Percentiles rank a stretch among this genome's conserved stretches.
phyloP scores from a whole-genome alignment of 768 basidiomycete species.

The Suillus cothurnatus region DNA sequence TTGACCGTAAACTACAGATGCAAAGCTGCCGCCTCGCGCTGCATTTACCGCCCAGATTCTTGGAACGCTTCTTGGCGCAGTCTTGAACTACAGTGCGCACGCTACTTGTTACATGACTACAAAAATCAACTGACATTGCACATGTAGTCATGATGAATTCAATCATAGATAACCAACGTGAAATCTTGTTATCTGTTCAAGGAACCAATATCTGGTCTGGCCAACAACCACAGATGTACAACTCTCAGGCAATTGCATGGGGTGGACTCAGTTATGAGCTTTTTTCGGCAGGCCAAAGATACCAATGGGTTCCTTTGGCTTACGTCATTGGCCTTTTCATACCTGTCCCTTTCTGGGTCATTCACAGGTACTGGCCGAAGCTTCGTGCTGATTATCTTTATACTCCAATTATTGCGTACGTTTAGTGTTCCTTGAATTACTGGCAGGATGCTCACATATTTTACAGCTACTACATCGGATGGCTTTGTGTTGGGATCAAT shows the following conservation, averaged over 20 bases:
- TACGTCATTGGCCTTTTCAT: slow-evolving; percentile 51
- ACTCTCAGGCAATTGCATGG: slow-evolving; percentile 65
- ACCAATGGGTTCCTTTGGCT: slow-evolving; percentile 52
- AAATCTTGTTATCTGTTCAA: slow-evolving; percentile 49
- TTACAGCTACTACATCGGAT: slow-evolving; percentile 39
- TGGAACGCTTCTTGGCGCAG: slow-evolving; percentile 56
- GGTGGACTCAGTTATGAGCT: slow-evolving; percentile 50
- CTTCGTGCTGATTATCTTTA: slow-evolving; percentile 48
- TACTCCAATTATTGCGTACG: slow-evolving; percentile 48
- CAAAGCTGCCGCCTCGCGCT: slow-evolving; percentile 67
- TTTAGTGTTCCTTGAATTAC: neutral
- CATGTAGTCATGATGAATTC: slow-evolving; percentile 60
- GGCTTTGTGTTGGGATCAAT: slow-evolving; percentile 56
- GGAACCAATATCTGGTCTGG: slow-evolving; percentile 69
- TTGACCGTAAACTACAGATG: slow-evolving; percentile 31
- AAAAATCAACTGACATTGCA: neutral
- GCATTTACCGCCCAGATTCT: slow-evolving; percentile 69
- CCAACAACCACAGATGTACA: slow-evolving; percentile 51
- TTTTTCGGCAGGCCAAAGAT: slow-evolving; percentile 45
- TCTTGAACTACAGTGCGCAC: slow-evolving; percentile 21
- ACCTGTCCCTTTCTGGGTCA: slow-evolving; percentile 56
- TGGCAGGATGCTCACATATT: slow-evolving; percentile 7
- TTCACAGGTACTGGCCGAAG: slow-evolving; percentile 46
- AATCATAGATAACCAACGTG: slow-evolving; percentile 46
- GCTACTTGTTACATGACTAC: slow-evolving; percentile 25